Evolutionary conservation across 257 asterid species (phyloP), one percentile per base, ranked within the genome.

Genomic region (Scutellaria galericulata): DNA sequence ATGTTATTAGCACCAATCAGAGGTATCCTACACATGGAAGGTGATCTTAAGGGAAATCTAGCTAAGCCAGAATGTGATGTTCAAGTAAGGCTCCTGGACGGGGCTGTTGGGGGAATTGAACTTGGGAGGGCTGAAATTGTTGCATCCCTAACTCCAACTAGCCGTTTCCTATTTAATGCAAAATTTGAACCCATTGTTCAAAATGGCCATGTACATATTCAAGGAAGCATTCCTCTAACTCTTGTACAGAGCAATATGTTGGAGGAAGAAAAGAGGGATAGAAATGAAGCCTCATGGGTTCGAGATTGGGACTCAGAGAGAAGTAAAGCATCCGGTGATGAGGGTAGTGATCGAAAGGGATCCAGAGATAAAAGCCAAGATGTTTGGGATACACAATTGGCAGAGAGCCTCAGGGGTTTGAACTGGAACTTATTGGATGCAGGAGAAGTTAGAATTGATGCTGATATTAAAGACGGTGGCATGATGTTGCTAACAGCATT

Each of bases 21-120:
- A 78, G 99, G 99, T 75, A 90, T 90, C 76, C 83, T 95, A 56
- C 99, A 95, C 80, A 95, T 95, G 99, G 99, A 95, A 87, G 99
- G 99, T 72, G 99, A 95, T 80, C 99, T 95, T 69, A 90, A 94
- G 81, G 99, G 99, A 75, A 95, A 85, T 81, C 84, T 95, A 76
- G 93, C 84, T 47, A 95, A 92, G 84, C 99, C 99, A 6, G 99
- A 95, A 81, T 95, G 99, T 66, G 99, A 95, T 75, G 93, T 95
- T 40, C 99, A 95, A 87, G 99, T 95, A 70, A 86, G 99, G 85
- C 97, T 95, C 68, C 84, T 95, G 24, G 99, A 92, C 82, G 98
- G 98, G 58, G 90, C 92, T 61, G 85, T 95, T 75, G 99, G 99
- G 35, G 99, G 99, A 76, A 89, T 95, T 6, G 98, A 90, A 72